Evolutionary conservation across 352 stramenopile genomes (phyloP).

Genomic region (Plasmopara muralis): DNA sequence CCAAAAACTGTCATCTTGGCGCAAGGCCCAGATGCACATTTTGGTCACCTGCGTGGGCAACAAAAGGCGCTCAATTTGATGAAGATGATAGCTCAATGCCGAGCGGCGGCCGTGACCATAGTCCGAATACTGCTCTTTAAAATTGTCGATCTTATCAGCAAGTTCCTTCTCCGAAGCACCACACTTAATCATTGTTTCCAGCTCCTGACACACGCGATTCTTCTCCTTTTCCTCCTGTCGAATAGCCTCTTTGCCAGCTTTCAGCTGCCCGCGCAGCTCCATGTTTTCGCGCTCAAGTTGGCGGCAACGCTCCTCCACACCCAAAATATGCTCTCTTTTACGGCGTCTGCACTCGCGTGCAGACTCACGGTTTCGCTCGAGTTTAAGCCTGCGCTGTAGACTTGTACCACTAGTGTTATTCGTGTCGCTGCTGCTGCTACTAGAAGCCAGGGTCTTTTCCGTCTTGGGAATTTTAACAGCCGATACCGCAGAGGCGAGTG

Average conservation of each 20-base stretch:
- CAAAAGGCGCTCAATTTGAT: constrained; percentile 91
- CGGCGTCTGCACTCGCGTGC: constrained; percentile 86
- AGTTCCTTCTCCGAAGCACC: constrained; percentile 82
- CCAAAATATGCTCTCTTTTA: constrained; percentile 83
- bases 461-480: constrained; percentile 38
- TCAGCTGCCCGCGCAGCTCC: constrained; percentile 86
- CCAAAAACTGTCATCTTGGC: constrained; percentile 88
- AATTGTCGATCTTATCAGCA: constrained; percentile 93
- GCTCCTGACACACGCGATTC: constrained; percentile 75
- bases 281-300: constrained; percentile 89
- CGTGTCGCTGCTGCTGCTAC: constrained; percentile 53
- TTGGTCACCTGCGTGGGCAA: constrained; percentile 92
- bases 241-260: constrained; percentile 82
- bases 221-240: constrained; percentile 83
- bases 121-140: constrained; percentile 89
- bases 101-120: constrained; percentile 89
- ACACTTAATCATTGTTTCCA: constrained; percentile 78
- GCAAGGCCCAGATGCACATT: constrained; percentile 89
- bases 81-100: constrained; percentile 85
- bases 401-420: constrained; percentile 19
- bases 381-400: constrained; percentile 73
- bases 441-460: constrained; percentile 28
- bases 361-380: constrained; percentile 90
- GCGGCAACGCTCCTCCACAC: constrained; percentile 71
- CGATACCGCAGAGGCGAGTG: background rate